Conservation (phyloP, 192 early-diverging fungal genomes). For the Coemansia aciculifera region DNA sequence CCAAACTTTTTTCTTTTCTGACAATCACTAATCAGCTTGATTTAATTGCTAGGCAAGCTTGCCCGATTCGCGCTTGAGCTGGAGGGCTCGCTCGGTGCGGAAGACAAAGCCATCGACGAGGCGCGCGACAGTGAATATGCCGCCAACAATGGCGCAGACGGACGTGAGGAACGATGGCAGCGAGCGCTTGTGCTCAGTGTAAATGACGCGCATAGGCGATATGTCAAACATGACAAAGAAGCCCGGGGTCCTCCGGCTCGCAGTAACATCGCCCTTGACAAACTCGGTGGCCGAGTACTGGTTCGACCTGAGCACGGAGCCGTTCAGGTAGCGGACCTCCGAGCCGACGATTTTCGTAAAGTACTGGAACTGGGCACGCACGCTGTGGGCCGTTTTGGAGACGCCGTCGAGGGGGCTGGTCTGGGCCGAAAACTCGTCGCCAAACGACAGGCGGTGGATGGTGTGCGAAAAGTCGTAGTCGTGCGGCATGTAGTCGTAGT, state of each 20-base stretch:
- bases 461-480: slow-evolving; percentile 80
- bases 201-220: slow-evolving; percentile 92
- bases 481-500: slow-evolving; percentile 47
- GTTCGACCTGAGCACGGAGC: slow-evolving; percentile 76
- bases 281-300: slow-evolving; percentile 94
- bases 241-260: slow-evolving; percentile 53
- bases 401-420: slow-evolving; percentile 70
- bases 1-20: slow-evolving; percentile 21
- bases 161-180: slow-evolving; percentile 88
- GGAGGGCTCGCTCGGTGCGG: slow-evolving; percentile 76
- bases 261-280: slow-evolving; percentile 26
- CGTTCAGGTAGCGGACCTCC: slow-evolving; percentile 69
- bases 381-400: slow-evolving; percentile 54
- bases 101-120: slow-evolving; percentile 86
- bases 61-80: slow-evolving; percentile 78
- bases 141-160: slow-evolving; percentile 90
- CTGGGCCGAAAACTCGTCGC: slow-evolving; percentile 51
- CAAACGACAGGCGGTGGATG: slow-evolving; percentile 84
- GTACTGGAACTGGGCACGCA: slow-evolving; percentile 83
- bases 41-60: slow-evolving; percentile 53
- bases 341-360: slow-evolving; percentile 94
- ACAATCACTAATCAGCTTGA: slow-evolving; percentile 25
- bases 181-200: slow-evolving; percentile 76
- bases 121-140: slow-evolving; percentile 93
- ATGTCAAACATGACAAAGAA: slow-evolving; percentile 95